A percentile compares a stretch with the other conserved stretches of the same genome.
Evolutionary conservation across 2,329 filamentous ascomycete species (phyloP).

Genomic region (Akanthomyces muscarius): DNA sequence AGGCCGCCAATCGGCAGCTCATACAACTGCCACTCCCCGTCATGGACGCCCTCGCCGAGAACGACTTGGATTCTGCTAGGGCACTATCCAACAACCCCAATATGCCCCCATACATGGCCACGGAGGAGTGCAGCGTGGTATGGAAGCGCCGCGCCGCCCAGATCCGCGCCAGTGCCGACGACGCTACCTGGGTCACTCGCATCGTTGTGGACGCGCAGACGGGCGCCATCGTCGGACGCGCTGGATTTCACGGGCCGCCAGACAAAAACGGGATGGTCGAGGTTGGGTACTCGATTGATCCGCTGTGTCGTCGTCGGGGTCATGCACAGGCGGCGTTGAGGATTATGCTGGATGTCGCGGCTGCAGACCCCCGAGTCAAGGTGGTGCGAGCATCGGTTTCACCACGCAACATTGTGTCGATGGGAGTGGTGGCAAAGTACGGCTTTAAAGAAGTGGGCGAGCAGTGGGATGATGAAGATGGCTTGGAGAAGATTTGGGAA

Average conservation of each 20-base stretch:
- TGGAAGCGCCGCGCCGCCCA: neutral
- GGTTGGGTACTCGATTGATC: slow-evolving; percentile 13
- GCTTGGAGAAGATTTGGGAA: slow-evolving; percentile 5
- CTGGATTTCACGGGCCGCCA: slow-evolving; percentile 13
- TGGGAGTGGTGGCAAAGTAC: neutral
- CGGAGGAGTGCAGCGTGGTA: neutral
- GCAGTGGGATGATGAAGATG: slow-evolving; percentile 13
- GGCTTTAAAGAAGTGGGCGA: slow-evolving; percentile 3
- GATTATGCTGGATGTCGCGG: slow-evolving; percentile 9
- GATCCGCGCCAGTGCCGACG: neutral
- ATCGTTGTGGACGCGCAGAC: slow-evolving; percentile 6
- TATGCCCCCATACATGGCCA: neutral
- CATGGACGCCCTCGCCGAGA: neutral
- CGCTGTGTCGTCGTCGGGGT: slow-evolving; percentile 1
- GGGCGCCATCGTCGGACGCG: slow-evolving; percentile 8
- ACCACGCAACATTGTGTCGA: neutral
- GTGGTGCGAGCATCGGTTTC: slow-evolving; percentile 9
- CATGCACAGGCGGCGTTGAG: slow-evolving; percentile 12
- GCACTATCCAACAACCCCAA: neutral
- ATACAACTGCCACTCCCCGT: neutral
- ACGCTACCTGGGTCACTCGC: slow-evolving; percentile 12
- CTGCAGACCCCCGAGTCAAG: neutral
- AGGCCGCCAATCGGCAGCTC: neutral
- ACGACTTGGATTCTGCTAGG: neutral
- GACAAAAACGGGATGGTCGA: slow-evolving; percentile 15